Evolutionary conservation across 495 filamentous ascomycete genomes (phyloP).

Genomic region (Penicillium nucicola): DNA sequence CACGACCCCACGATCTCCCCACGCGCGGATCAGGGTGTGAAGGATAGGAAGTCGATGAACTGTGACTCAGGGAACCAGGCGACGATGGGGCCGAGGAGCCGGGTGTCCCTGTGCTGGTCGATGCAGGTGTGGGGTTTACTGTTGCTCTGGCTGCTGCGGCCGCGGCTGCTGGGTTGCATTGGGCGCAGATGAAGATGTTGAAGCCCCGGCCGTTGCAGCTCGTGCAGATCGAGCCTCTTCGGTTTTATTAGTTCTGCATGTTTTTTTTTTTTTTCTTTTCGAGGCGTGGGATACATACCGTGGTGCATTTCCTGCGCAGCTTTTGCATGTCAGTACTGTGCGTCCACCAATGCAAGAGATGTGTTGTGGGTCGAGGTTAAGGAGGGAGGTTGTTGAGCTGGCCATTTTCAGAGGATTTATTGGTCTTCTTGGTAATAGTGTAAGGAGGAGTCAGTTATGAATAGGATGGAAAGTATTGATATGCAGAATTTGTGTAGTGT

Average conservation of each 20-base stretch:
- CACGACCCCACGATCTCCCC: constrained; percentile 15
- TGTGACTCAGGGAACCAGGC: constrained; percentile 31
- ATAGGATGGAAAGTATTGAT: neutral
- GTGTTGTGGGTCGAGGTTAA: constrained; percentile 33
- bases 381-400: constrained; percentile 9
- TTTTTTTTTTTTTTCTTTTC: too few species aligned
- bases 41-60: constrained; percentile 28
- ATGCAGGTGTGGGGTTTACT: constrained; percentile 9
- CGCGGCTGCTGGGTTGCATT: constrained; percentile 33
- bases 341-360: constrained; percentile 37
- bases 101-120: constrained; percentile 12
- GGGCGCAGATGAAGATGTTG: constrained; percentile 34
- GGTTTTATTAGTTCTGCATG: neutral
- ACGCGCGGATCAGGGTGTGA: constrained; percentile 16
- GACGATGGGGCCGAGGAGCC: constrained; percentile 27
- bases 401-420: constrained; percentile 15
- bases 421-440: neutral
- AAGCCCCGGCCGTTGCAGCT: constrained; percentile 37
- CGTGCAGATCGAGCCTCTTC: constrained; percentile 31
- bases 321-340: constrained; percentile 36
- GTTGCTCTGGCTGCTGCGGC: constrained; percentile 10
- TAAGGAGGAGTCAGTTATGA: neutral
- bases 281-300: constrained; percentile 33
- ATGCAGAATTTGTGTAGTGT: neutral
- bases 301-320: constrained; percentile 40